Evolutionary conservation across 106 monocot species (phyloP), one percentile per base, ranked within the genome.

Genomic region (Platanthera guangdongensis): DNA sequence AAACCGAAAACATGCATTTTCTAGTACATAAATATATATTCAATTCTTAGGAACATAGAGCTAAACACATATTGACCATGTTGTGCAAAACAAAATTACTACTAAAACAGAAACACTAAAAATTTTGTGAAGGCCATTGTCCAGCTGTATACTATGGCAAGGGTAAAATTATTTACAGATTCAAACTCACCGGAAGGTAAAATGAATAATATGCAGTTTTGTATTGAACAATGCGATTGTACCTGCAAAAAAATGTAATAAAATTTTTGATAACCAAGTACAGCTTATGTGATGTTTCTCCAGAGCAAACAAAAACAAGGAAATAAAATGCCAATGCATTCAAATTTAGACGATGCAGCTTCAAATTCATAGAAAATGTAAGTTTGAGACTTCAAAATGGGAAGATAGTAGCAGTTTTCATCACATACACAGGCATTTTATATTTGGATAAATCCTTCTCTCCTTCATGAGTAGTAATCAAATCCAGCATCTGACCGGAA

Each of bases 141-240:
- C 62, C 19, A 63, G 62, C 21, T 63, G 21, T 21, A 21, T 63
- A 22, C 62, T 21, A 65, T n/a, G 18, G 18, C 59, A 59, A 6
- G 59, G 10, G 67, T 67, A 67, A 15, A 25, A 70, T 16, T 5
- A 7, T 8, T 12, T 10, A 67, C 39, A 9, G 30, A 67, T 76
- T 54, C 3, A 52, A 74, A 86, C 89, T 92, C 80, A 97, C 97
- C 62, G 97, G 97, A 81, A 97, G 94, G 71, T 97, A 97, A 76
- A 97, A 97, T 55, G 97, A 97, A 78, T 97, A 97, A 78, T 94
- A 94, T 5, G 97, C 93, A 21, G 97, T 97, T 78, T 97, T 97
- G 81, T 91, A 94, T 73, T 97, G 94, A 76, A 97, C 96, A 86
- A 97, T 97, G 19, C 93, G 87, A 51, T 80, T 75, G 62, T 97